phyloP scores from a whole-genome alignment of 176 grass and related monocot species.

The Bromus sterilis region DNA sequence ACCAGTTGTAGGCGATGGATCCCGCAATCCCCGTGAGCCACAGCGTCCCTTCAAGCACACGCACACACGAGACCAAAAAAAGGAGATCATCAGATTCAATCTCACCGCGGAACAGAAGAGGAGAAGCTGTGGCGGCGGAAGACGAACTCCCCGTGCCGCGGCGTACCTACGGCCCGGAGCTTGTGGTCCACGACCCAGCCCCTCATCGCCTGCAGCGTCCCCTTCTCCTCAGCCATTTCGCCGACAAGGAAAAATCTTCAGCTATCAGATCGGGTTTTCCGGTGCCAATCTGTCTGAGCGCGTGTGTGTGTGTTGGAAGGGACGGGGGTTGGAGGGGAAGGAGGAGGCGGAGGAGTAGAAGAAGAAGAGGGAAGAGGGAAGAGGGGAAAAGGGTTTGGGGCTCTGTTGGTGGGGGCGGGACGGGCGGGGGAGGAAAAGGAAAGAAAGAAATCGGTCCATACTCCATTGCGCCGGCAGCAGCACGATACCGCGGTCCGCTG shows the following conservation, averaged over 20 bases:
- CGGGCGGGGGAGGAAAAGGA: not conserved
- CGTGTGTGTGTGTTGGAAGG: not conserved
- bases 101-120: not conserved
- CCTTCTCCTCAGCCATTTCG: conserved; percentile 44
- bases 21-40: conserved; percentile 65
- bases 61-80: not conserved
- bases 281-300: not conserved
- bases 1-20: conserved; percentile 93
- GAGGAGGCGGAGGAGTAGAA: not conserved
- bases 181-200: conserved; percentile 70
- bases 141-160: not conserved
- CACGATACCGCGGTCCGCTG: not conserved
- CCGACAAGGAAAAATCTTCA: not conserved
- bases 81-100: not conserved
- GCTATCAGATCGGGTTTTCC: not conserved
- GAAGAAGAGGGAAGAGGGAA: not conserved
- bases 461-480: not conserved
- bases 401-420: not conserved
- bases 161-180: conserved; percentile 70
- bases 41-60: conserved; percentile 33
- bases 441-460: not conserved
- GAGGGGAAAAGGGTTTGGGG: not conserved
- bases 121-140: not conserved
- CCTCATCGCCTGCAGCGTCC: conserved; percentile 39
- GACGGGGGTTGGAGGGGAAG: not conserved